Evolutionary conservation across 768 basidiomycete species (phyloP), one percentile per base, ranked within the genome.

Genomic region (Dendrothele bispora): DNA sequence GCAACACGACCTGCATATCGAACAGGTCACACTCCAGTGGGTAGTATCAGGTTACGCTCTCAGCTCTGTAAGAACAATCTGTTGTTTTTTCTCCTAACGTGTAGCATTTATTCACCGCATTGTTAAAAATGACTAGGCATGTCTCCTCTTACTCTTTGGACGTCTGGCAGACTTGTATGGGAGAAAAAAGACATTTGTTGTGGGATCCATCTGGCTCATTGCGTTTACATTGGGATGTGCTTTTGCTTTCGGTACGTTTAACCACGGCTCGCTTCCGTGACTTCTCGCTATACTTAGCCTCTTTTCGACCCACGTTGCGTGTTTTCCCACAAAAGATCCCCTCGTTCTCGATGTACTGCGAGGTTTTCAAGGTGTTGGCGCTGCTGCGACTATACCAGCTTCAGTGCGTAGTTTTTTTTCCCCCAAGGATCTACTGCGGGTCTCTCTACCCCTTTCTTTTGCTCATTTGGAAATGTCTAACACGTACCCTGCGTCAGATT

Each of bases 101-200:
- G 46, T 32, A 29, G 27, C 17, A 18, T 7, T 35, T 20, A 17
- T 8, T 14, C 12, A 14, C 3, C 2, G 7, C 14, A 35, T 26
- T 21, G 29, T n/a, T 34, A 18, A 17, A 36, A 18, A 46, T 32
- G n/a, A n/a, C n/a, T n/a, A 89, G 88, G 88, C 85, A 7, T 93
- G 91, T 56, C 69, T 92, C 10, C 75, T 92, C 3, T 72, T 93
- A 8, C 75, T 90, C 11, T 82, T 80, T 22, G 91, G 91, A 0
- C 74, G 89, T n/a, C 63, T 93, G 1, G 88, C 90, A 2, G 91
- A 93, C 61, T 65, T 89, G 2, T 83, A 86, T 53, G 91, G 92
- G 2, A 76, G 89, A 26, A 91, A 87, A 56, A 74, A 70, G 27
- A 72, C 72, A 0, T 95, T 91, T 62, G 46, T 86, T 5, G 8